Conservation (phyloP, 2,329 filamentous ascomycete genomes). For the Phaeosphaeriaceae sp. region DNA sequence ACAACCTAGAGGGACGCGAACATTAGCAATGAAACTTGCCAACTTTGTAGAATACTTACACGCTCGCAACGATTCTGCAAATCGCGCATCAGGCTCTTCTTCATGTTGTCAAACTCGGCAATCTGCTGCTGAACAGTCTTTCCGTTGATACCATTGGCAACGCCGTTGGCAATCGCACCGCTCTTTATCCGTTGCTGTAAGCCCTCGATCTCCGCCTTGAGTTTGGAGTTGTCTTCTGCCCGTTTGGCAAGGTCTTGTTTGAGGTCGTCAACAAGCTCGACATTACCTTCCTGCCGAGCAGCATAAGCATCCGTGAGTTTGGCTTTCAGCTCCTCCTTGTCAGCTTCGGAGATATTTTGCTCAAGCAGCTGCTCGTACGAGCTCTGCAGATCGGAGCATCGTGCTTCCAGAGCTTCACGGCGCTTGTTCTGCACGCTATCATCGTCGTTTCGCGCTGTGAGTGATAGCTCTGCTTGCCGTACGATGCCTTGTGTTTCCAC, state of each 20-base stretch:
- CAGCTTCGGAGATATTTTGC: slow-evolving; percentile 76
- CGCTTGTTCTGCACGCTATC: slow-evolving; percentile 69
- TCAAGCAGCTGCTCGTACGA: slow-evolving; percentile 86
- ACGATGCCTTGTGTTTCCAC: slow-evolving; percentile 92
- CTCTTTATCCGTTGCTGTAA: slow-evolving; percentile 77
- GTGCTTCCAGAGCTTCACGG: slow-evolving; percentile 77
- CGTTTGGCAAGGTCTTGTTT: slow-evolving; percentile 78
- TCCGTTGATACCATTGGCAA: slow-evolving; percentile 68
- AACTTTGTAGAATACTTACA: slow-evolving; percentile 50
- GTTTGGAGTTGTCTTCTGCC: slow-evolving; percentile 79
- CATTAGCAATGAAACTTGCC: slow-evolving; percentile 25
- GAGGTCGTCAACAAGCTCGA: slow-evolving; percentile 76
- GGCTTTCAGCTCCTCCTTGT: slow-evolving; percentile 84
- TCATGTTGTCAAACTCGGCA: slow-evolving; percentile 98
- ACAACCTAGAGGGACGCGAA: slow-evolving; percentile 65
- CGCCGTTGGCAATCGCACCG: slow-evolving; percentile 66
- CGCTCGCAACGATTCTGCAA: slow-evolving; percentile 97
- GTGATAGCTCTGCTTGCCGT: slow-evolving; percentile 86
- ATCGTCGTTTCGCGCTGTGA: slow-evolving; percentile 73
- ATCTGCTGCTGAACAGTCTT: slow-evolving; percentile 98
- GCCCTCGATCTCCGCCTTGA: slow-evolving; percentile 82
- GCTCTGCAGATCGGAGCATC: slow-evolving; percentile 74
- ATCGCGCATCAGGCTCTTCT: slow-evolving; percentile 99
- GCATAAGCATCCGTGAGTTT: slow-evolving; percentile 79
- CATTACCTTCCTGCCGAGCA: slow-evolving; percentile 75